Conservation (phyloP, 345 rosid species). For the Eucalyptus pauciflora region DNA sequence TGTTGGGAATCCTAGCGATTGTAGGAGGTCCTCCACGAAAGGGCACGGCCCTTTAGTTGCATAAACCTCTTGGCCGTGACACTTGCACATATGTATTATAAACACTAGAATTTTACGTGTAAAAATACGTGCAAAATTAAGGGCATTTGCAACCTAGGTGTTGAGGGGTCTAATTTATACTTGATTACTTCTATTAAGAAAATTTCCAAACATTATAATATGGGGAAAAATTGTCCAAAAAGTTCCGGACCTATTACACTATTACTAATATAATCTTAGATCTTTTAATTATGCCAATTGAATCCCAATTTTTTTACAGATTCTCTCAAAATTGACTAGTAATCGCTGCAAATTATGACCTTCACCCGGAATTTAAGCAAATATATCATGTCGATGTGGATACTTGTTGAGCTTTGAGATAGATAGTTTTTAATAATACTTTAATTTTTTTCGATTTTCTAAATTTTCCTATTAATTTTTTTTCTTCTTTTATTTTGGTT, state of each 20-base stretch:
- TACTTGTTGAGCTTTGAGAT: background rate
- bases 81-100: background rate
- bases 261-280: too few relatives aligned
- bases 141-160: background rate
- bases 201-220: background rate
- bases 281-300: background rate
- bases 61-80: too few relatives aligned
- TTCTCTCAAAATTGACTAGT: background rate
- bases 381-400: background rate
- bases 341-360: background rate
- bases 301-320: accelerated
- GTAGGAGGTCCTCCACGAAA: too few relatives aligned
- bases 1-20: too few relatives aligned
- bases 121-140: background rate
- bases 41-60: too few relatives aligned
- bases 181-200: background rate
- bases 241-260: too few relatives aligned
- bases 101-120: background rate
- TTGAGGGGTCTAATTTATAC: background rate
- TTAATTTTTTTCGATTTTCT: too few relatives aligned
- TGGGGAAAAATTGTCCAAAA: background rate
- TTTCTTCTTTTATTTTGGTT: too few relatives aligned
- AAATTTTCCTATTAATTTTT: too few relatives aligned
- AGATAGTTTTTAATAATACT: too few relatives aligned
- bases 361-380: background rate